Evolutionary conservation across 441 rosid genomes (phyloP).

Genomic region (Sinapis alba): DNA sequence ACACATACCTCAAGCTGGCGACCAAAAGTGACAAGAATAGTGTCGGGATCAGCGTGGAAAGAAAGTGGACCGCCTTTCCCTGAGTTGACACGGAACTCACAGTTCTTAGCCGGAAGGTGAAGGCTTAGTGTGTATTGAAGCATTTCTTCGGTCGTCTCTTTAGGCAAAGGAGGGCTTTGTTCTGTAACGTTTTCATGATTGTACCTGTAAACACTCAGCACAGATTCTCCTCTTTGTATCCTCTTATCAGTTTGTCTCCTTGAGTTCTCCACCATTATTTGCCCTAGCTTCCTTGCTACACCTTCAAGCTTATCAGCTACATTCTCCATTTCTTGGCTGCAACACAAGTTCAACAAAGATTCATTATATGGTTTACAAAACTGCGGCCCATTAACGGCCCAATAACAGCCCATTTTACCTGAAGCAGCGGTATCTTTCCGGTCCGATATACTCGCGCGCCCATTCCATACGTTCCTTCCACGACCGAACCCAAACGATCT

Average conservation of each 20-base stretch:
- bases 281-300: conserved; percentile 57
- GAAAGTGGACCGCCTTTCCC: conserved; percentile 40
- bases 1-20: conserved; percentile 60
- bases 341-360: background rate
- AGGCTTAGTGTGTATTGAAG: conserved; percentile 55
- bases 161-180: conserved; percentile 30
- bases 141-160: conserved; percentile 33
- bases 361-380: background rate
- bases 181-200: conserved; percentile 27
- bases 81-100: conserved; percentile 54
- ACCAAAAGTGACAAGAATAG: conserved; percentile 69
- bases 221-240: conserved; percentile 49
- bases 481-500: conserved; percentile 1
- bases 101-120: conserved; percentile 54
- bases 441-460: conserved; percentile 7
- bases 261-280: conserved; percentile 52
- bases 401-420: background rate
- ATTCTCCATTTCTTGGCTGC: conserved; percentile 65
- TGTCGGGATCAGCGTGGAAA: conserved; percentile 57
- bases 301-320: conserved; percentile 59
- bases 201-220: conserved; percentile 57
- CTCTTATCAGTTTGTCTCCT: conserved; percentile 43
- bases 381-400: background rate
- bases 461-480: background rate
- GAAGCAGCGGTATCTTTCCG: conserved; percentile 3